A percentile compares a stretch with the other conserved stretches of the same genome.
phyloP scores from a whole-genome alignment of 2,329 filamentous ascomycete genomes.

The Rutstroemia sp. region DNA sequence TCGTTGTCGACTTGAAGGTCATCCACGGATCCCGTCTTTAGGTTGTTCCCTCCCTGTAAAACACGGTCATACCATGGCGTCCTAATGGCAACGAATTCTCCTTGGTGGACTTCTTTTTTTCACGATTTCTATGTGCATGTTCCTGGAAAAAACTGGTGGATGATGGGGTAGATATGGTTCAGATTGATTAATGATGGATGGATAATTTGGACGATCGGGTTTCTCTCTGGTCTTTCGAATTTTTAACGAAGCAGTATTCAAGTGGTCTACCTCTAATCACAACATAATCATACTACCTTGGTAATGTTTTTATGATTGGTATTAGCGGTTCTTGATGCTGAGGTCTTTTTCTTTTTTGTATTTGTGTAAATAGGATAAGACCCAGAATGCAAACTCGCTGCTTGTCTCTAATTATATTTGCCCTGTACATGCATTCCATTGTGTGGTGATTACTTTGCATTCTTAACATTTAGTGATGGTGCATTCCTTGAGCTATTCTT shows the following conservation, averaged over 20 bases:
- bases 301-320: constrained; percentile 2
- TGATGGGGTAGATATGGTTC: constrained; percentile 12
- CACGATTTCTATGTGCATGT: constrained; percentile 11
- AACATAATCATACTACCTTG: neutral
- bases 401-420: constrained; percentile 1
- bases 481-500: no score
- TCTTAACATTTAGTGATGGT: neutral
- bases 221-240: constrained; percentile 6
- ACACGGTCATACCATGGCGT: constrained; percentile 1
- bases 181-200: constrained; percentile 16
- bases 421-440: neutral
- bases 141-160: constrained; percentile 7
- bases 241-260: constrained; percentile 9
- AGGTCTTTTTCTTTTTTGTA: constrained; percentile 8
- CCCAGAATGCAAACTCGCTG: constrained; percentile 8
- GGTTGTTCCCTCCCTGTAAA: constrained; percentile 2
- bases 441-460: neutral
- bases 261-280: neutral
- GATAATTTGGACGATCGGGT: constrained; percentile 5
- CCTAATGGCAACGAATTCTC: constrained; percentile 1
- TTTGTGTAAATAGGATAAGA: constrained; percentile 13
- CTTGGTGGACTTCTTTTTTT: neutral
- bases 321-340: constrained; percentile 5
- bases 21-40: constrained; percentile 71
- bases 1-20: constrained; percentile 98